Conservation (phyloP, 177 flowering plant genomes). For the Tripterygium wilfordii region DNA sequence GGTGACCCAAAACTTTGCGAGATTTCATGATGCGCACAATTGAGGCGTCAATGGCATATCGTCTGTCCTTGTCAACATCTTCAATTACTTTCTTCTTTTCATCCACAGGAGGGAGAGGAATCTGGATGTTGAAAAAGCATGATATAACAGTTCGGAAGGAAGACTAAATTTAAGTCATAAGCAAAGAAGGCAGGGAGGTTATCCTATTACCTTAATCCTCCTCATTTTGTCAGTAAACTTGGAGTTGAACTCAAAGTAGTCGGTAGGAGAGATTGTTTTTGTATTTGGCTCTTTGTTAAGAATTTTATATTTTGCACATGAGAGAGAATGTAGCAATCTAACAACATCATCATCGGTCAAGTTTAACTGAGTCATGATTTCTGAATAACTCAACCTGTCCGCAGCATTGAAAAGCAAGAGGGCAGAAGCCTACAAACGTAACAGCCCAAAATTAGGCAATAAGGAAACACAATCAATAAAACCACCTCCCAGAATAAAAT, state of each 20-base stretch:
- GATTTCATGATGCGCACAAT: constrained; percentile 96
- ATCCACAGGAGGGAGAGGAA: constrained; percentile 90
- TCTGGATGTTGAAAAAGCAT: constrained; percentile 34
- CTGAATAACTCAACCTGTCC: constrained; percentile 73
- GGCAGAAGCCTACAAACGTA: constrained; percentile 59
- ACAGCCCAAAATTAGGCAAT: background rate
- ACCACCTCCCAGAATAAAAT: background rate
- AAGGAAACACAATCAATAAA: background rate
- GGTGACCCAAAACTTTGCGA: constrained; percentile 78
- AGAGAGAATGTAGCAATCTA: too few species aligned
- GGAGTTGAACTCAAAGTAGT: constrained; percentile 71
- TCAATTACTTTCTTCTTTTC: constrained; percentile 89
- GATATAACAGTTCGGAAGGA: too few species aligned
- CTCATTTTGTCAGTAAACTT: constrained; percentile 89
- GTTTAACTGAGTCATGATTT: too few species aligned
- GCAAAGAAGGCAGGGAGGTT: background rate
- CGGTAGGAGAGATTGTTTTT: constrained; percentile 62
- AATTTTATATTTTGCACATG: constrained; percentile 88
- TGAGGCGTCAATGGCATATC: constrained; percentile 91
- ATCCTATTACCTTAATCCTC: constrained; percentile 65
- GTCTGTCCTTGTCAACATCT: constrained; percentile 88
- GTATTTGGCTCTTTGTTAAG: constrained; percentile 79
- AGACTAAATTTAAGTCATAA: too few species aligned
- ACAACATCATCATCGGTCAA: too few species aligned
- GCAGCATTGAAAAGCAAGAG: constrained; percentile 75